Evolutionary conservation across 495 filamentous ascomycete genomes (phyloP), one percentile per base, ranked within the genome.

Genomic region (Talaromyces trachyspermus): DNA sequence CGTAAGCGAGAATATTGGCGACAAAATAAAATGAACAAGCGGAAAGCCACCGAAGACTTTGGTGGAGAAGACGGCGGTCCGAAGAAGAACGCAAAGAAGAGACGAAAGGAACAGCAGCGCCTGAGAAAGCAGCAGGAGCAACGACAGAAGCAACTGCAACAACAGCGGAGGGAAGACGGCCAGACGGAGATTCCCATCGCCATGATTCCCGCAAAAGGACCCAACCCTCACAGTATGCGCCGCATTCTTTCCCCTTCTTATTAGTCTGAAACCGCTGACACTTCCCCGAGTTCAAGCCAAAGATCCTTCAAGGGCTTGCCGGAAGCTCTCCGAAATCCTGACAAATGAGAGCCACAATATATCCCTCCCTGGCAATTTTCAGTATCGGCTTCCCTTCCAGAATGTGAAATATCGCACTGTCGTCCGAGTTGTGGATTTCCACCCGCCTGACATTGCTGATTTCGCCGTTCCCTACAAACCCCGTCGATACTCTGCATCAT

Each of bases 361-460:
- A 18, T 67, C 52, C 46, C 69, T 53, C 49, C 72, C 52, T 2
- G 62, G 67, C 10, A 74, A 72, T 2, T 57, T 66, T 15, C 59
- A 52, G 30, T 80, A 64, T 49, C 54, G 52, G 41, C 73, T 75
- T 43, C 81, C 88, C 1, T 95, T 95, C 55, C 74, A 82, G 33
- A 88, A 88, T 57, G 60, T 76, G 43, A 86, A 84, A 44, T 94
- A 88, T 55, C 75, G 71, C 12, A 68, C 77, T 12, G 61, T 64
- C 25, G 83, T 84, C 35, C 84, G 86, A 20, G 83, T 95, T 1
- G 72, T 95, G 12, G 87, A 95, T 59, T 96, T 88, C 65, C 79
- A 72, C 25, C 92, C 92, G 1, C 64, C 65, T 12, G 70, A 71
- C 2, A 62, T 98, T 8, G 78, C 82, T 50, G 80, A 95, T 48